phyloP scores from a whole-genome alignment of 2,329 filamentous ascomycete species.

The Sporothrix pallida region DNA sequence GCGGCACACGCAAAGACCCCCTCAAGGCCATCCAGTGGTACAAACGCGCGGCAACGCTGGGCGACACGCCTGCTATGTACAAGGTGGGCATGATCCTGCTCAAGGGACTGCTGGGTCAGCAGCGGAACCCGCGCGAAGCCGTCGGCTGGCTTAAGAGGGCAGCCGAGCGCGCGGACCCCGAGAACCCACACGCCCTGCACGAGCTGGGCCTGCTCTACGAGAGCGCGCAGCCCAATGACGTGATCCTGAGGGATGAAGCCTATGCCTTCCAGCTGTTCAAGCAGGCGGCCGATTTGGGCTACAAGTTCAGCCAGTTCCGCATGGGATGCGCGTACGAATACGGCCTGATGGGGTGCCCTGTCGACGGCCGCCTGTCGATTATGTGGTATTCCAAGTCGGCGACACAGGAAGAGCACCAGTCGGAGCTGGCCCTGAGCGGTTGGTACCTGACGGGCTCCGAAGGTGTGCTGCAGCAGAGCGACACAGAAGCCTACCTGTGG shows the following conservation, averaged over 20 bases:
- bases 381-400: constrained; percentile 94
- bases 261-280: constrained; percentile 84
- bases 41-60: constrained; percentile 85
- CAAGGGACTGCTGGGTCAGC: constrained; percentile 91
- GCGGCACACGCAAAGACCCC: constrained; percentile 88
- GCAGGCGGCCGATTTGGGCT: constrained; percentile 84
- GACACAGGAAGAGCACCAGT: constrained; percentile 91
- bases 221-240: constrained; percentile 68
- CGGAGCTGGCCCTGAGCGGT: constrained; percentile 81
- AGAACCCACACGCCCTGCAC: constrained; percentile 94
- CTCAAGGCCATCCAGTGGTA: constrained; percentile 98
- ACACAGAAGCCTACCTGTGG: constrained; percentile 97
- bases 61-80: constrained; percentile 95
- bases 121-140: constrained; percentile 80
- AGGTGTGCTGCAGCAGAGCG: constrained; percentile 85
- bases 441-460: constrained; percentile 95
- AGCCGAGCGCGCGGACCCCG: constrained; percentile 81
- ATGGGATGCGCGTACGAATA: constrained; percentile 90
- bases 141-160: constrained; percentile 92
- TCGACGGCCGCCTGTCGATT: constrained; percentile 85
- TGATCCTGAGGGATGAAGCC: constrained; percentile 77
- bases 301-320: constrained; percentile 93
- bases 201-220: constrained; percentile 76
- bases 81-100: constrained; percentile 96
- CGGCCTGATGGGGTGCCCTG: constrained; percentile 78